Base-by-base conservation (phyloP, 805 yeast species). In the Wickerhamomyces pijperi region DNA sequence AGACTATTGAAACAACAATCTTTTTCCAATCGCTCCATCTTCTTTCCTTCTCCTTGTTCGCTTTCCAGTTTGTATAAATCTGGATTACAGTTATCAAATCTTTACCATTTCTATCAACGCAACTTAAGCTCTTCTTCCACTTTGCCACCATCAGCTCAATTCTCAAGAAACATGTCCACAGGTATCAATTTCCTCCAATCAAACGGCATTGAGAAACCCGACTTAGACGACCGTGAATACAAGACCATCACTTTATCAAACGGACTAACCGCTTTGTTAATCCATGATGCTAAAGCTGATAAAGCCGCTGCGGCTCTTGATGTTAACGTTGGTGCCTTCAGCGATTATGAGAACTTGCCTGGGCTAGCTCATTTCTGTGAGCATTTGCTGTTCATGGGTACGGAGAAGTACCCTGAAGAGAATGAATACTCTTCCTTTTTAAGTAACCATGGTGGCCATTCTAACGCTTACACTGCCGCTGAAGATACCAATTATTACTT, bases 401-500 rank as follows among this genome's bases (percentile, higher is more conserved):
- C 92, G 3, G 59, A 69, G 46, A 81, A 81, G 58, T 83, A 76
- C 49, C 92, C 92, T 0, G 68, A 72, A 38, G 92, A 83, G 56
- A 82, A 81, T 52, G 92, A 81, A 47, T 83, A 83, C 55, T 67
- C 81, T 35, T 74, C 79, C 38, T 92, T 70, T 56, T 63, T 90
- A 40, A 70, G 94, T 8, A 77, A 81, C 44, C 94, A 92, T 54
- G 81, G 88, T 32, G 98, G 97, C 16, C 72, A 72, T 44, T 82
- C 94, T 28, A 90, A 90, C 56, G 98, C 98, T 1, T 90, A 81
- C 59, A 90, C 98, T 1, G 79, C 95, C 2, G 67, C 86, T 3
- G 81, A 81, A 49, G 86, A 84, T 51, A 90, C 97, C 5, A 90
- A 90, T 60, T 90, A 87, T 60, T 87, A 72, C 59, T 90, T 92